Evolutionary conservation across 768 basidiomycete species (phyloP), one percentile per base, ranked within the genome.

Genomic region (Mycena belliarum): DNA sequence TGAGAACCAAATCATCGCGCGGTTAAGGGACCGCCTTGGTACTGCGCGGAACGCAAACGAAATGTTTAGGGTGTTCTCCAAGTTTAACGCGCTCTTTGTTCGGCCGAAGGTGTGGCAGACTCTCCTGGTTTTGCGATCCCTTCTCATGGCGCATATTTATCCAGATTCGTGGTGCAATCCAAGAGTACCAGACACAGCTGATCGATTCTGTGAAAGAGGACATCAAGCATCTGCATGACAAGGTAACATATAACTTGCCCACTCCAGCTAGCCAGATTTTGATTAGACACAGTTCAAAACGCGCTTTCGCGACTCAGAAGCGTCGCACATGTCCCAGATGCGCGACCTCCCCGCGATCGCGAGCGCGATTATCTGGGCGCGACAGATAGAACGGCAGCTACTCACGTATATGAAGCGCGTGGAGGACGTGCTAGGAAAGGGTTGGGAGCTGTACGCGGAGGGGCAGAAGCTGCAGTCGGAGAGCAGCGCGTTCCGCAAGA

Each of bases 181-280:
- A 97, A 81, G 97, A 98, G 72, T 98, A 98, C 66, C 97, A 98
- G 72, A 98, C 95, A 0, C 95, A 97, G 61, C 87, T 99, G 16
- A 99, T 99, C 63, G 97, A 99, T 65, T 96, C 94, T 6, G 96
- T 98, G 44, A 99, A 99, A 70, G 95, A 98, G 67, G 96, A 98
- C 69, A 98, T 98, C 72, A 93, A 96, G 64, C 87, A 85, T 44
- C 76, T 98, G 23, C 95, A 98, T 63, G 93, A 94, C 72, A 98
- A 98, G 78, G 91, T 87, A 41, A 40, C 21, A 40, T 6, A 14
- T 44, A 24, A 15, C 5, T 15, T 16, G 29, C 6, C 7, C 29
- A 8, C 12, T 23, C 4, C 9, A 1, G 0, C 41, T 23, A 15
- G 11, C 21, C 21, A 14, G 0, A 29, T 6, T 4, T 38, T 55